Evolutionary conservation across 345 rosid genomes (phyloP).

Genomic region (Brassica napus): DNA sequence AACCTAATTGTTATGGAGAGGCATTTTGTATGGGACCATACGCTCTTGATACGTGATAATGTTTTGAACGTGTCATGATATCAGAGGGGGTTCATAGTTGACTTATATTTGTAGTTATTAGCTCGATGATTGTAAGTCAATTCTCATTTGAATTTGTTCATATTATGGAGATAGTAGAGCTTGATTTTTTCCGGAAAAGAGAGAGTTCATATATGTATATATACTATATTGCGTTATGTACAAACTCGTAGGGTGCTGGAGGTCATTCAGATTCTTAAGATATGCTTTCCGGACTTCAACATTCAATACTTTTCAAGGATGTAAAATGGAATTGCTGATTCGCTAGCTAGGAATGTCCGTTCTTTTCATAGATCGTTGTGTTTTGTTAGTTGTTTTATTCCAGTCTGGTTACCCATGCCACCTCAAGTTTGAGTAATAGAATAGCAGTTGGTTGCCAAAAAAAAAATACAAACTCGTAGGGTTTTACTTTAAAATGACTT

Average conservation of each 20-base stretch:
- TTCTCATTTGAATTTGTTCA: constrained; percentile 39
- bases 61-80: constrained; percentile 37
- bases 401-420: too few relatives aligned
- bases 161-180: constrained; percentile 29
- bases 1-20: constrained; percentile 21
- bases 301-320: too few relatives aligned
- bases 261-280: too few relatives aligned
- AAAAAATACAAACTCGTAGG: constrained; percentile 4
- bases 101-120: constrained; percentile 26
- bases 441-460: too few relatives aligned
- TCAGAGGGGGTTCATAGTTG: constrained; percentile 28
- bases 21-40: constrained; percentile 34
- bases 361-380: too few relatives aligned
- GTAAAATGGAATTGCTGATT: too few relatives aligned
- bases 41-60: constrained; percentile 20
- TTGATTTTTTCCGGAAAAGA: background rate
- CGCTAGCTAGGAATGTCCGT: too few relatives aligned
- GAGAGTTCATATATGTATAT: background rate
- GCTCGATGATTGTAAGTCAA: constrained; percentile 33
- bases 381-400: too few relatives aligned
- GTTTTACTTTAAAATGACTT: background rate
- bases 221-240: background rate
- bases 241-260: constrained; percentile 1
- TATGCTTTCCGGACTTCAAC: too few relatives aligned
- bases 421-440: too few relatives aligned